These are phyloP conservation scores for Metarhizium album DNA, from an alignment of 2,329 filamentous ascomycete genomes.

Conservation along the genomic window DNA sequence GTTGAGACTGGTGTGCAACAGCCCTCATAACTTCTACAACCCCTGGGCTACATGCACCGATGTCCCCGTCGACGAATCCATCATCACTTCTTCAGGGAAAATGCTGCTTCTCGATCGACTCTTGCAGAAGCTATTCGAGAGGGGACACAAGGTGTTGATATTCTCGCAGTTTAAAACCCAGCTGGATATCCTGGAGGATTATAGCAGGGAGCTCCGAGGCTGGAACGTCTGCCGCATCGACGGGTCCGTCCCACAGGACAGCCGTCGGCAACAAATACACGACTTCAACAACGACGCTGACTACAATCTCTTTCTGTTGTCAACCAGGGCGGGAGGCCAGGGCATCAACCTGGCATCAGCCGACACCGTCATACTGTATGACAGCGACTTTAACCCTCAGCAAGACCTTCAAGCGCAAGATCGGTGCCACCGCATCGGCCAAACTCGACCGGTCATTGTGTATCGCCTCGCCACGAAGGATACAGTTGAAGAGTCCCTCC, in stretches of 20 bases:
- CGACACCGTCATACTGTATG: constrained; percentile 87
- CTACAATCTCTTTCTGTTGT: constrained; percentile 73
- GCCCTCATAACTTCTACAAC: constrained; percentile 93
- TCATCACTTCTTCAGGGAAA: constrained; percentile 84
- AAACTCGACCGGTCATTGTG: constrained; percentile 82
- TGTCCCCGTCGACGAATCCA: constrained; percentile 59
- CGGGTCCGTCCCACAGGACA: constrained; percentile 67
- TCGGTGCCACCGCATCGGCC: constrained; percentile 87
- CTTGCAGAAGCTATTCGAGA: constrained; percentile 60
- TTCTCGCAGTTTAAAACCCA: constrained; percentile 97
- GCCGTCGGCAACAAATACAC: constrained; percentile 59
- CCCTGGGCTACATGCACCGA: constrained; percentile 60
- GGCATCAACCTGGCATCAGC: constrained; percentile 90
- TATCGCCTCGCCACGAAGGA: constrained; percentile 89
- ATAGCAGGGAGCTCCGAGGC: constrained; percentile 60
- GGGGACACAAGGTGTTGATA: constrained; percentile 82
- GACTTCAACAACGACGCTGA: constrained; percentile 57
- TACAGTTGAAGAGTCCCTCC: constrained; percentile 80
- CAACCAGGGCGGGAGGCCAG: constrained; percentile 84
- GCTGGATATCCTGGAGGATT: constrained; percentile 81
- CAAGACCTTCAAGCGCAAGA: constrained; percentile 96
- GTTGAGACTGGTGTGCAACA: constrained; percentile 83
- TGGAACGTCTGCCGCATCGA: constrained; percentile 89
- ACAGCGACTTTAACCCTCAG: constrained; percentile 87
- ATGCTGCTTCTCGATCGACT: constrained; percentile 90